These are phyloP conservation scores for Brettanomyces naardenensis DNA, from an alignment of 805 yeast species.

Conservation along the genomic window DNA sequence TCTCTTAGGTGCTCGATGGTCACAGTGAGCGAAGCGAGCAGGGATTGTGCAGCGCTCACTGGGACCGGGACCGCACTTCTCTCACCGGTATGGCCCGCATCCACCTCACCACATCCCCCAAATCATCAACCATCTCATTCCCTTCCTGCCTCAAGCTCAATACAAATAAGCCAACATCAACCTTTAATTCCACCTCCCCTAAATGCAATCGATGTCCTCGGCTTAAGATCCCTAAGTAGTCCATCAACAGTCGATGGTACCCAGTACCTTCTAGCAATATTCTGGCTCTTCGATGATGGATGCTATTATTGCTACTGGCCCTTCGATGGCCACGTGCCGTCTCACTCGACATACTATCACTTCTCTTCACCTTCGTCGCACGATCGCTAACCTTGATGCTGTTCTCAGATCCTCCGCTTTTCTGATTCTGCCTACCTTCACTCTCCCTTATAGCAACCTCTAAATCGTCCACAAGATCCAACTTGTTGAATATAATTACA, in stretches of 20 bases:
- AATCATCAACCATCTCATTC: slow-evolving; percentile 10
- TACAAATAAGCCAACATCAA: slow-evolving; percentile 18
- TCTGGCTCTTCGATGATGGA: background rate
- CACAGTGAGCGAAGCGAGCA: too few species aligned
- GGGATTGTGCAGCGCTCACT: too few species aligned
- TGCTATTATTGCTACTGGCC: background rate
- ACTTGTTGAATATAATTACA: slow-evolving; percentile 24
- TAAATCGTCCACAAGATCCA: slow-evolving; percentile 17
- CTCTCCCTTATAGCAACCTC: slow-evolving; percentile 7
- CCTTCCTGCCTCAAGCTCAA: slow-evolving; percentile 12
- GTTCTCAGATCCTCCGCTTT: background rate
- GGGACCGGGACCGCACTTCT: too few species aligned
- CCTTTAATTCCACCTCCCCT: slow-evolving; percentile 9
- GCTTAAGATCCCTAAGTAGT: slow-evolving; percentile 13
- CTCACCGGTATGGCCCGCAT: too few species aligned
- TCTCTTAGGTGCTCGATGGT: too few species aligned
- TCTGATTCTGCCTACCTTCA: background rate
- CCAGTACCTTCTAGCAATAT: slow-evolving; percentile 3
- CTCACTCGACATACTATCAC: background rate
- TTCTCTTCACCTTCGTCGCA: background rate
- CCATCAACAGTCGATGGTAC: slow-evolving; percentile 9
- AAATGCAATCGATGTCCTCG: slow-evolving; percentile 1
- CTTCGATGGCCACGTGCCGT: background rate
- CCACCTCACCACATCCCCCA: slow-evolving; percentile 6
- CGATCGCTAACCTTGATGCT: background rate